These are phyloP conservation scores for Alternaria brassicicola DNA, from an alignment of 2,329 filamentous ascomycete genomes.

Conservation along the genomic window DNA sequence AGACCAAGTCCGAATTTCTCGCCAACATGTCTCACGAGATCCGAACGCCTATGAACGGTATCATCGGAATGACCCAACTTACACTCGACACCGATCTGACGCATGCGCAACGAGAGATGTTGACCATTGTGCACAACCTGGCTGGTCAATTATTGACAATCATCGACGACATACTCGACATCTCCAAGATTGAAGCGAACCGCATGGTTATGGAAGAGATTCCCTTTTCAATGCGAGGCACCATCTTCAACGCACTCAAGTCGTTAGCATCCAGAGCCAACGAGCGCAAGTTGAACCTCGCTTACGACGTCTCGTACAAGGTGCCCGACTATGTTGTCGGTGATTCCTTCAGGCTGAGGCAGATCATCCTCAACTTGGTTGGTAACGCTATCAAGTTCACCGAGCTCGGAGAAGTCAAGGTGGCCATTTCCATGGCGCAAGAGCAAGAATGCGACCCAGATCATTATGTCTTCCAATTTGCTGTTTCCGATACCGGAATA, in stretches of 20 bases:
- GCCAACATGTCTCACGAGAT: slow-evolving; percentile 99
- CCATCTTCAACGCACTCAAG: slow-evolving; percentile 96
- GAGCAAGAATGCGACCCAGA: slow-evolving; percentile 69
- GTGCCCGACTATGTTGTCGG: slow-evolving; percentile 95
- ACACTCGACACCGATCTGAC: slow-evolving; percentile 93
- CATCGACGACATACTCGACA: slow-evolving; percentile 80
- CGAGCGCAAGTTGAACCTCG: slow-evolving; percentile 90
- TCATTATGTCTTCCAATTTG: slow-evolving; percentile 94
- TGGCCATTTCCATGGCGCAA: slow-evolving; percentile 80
- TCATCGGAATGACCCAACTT: slow-evolving; percentile 97
- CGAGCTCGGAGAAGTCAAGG: slow-evolving; percentile 92
- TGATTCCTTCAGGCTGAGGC: slow-evolving; percentile 92
- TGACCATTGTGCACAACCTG: slow-evolving; percentile 96
- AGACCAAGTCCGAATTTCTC: slow-evolving; percentile 97
- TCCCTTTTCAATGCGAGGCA: slow-evolving; percentile 90
- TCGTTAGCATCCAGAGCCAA: slow-evolving; percentile 97
- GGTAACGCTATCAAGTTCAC: slow-evolving; percentile 99
- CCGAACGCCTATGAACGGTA: slow-evolving; percentile 95
- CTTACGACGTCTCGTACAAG: slow-evolving; percentile 89
- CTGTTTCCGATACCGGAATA: slow-evolving; percentile 94
- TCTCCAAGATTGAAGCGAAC: slow-evolving; percentile 85
- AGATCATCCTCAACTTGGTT: slow-evolving; percentile 96
- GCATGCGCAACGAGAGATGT: slow-evolving; percentile 95
- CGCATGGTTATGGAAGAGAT: slow-evolving; percentile 99
- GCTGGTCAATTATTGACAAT: slow-evolving; percentile 96